Percentiles rank a stretch among this genome's conserved stretches.
Evolutionary conservation across 352 stramenopile species (phyloP).

Genomic region (Phytophthora citrophthora): DNA sequence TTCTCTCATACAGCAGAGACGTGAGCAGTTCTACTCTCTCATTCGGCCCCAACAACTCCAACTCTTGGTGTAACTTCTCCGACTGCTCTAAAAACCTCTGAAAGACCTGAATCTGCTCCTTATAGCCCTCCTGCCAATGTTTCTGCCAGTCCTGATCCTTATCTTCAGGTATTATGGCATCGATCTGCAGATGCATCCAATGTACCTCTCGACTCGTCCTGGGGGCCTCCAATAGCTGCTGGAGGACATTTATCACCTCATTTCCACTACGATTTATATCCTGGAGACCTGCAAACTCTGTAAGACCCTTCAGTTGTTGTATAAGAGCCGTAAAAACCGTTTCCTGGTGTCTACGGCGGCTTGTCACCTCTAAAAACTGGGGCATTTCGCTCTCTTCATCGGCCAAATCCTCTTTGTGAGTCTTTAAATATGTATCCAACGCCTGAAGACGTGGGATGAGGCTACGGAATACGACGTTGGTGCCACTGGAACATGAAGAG

Average conservation of each 20-base stretch:
- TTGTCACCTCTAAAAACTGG: constrained; percentile 10
- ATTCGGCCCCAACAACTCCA: not conserved
- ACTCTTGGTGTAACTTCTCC: not conserved
- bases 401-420: not conserved
- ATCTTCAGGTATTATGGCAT: constrained; percentile 17
- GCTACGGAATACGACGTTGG: constrained; percentile 15
- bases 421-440: not conserved
- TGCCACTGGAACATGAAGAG: not conserved
- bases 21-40: constrained; percentile 22
- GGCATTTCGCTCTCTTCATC: constrained; percentile 7
- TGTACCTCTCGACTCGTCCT: constrained; percentile 23
- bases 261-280: not conserved
- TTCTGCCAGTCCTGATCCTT: constrained; percentile 17
- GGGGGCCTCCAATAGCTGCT: constrained; percentile 16
- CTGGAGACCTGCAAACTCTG: not conserved
- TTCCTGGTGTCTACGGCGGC: constrained; percentile 21
- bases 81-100: not conserved
- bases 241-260: constrained; percentile 1
- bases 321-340: constrained; percentile 10
- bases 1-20: constrained; percentile 23
- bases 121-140: constrained; percentile 28
- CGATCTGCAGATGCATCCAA: constrained; percentile 37
- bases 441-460: constrained; percentile 18
- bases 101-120: constrained; percentile 24
- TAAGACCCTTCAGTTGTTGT: constrained; percentile 9